A percentile compares a stretch with the other conserved stretches of the same genome.
Conservation (phyloP, 192 early-diverging fungal species). For the Linnemannia zychae region DNA sequence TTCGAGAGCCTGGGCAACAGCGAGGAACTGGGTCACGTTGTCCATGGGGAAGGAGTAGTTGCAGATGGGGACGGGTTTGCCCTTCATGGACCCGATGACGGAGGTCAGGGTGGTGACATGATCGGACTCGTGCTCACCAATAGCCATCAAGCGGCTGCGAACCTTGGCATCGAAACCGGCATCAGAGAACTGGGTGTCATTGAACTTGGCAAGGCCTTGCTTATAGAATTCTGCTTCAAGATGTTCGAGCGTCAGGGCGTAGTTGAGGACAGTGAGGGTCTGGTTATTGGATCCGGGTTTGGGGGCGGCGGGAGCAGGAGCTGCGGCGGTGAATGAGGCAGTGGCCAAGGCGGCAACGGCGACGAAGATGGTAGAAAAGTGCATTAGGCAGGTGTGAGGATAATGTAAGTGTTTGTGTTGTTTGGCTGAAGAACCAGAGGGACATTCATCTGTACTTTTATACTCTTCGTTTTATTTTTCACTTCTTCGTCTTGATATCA, state of each 20-base stretch:
- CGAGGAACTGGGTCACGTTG: conserved; percentile 59
- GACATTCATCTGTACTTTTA: neutral
- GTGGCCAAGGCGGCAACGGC: conserved; percentile 8
- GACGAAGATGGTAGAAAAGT: neutral
- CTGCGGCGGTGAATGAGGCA: neutral
- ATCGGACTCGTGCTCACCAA: conserved; percentile 20
- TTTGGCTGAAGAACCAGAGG: neutral
- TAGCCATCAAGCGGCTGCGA: conserved; percentile 20
- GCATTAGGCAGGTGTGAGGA: neutral
- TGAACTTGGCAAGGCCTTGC: conserved; percentile 27
- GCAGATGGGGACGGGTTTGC: conserved; percentile 22
- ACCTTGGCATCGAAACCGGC: conserved; percentile 28
- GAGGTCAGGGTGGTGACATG: conserved; percentile 35
- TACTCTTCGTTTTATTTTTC: neutral
- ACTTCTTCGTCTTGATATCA: too few relatives aligned
- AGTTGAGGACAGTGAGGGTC: conserved; percentile 18
- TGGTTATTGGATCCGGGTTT: neutral
- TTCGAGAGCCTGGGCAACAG: conserved; percentile 65
- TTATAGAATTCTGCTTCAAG: conserved; percentile 46
- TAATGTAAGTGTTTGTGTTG: neutral
- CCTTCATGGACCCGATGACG: conserved; percentile 14
- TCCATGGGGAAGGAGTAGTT: conserved; percentile 42
- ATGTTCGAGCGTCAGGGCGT: conserved; percentile 38
- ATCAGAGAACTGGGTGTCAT: conserved; percentile 2
- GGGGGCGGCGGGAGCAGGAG: neutral